These are phyloP conservation scores for Coemansia sp. DNA, from an alignment of 192 early-diverging fungal species.

Conservation along the genomic window DNA sequence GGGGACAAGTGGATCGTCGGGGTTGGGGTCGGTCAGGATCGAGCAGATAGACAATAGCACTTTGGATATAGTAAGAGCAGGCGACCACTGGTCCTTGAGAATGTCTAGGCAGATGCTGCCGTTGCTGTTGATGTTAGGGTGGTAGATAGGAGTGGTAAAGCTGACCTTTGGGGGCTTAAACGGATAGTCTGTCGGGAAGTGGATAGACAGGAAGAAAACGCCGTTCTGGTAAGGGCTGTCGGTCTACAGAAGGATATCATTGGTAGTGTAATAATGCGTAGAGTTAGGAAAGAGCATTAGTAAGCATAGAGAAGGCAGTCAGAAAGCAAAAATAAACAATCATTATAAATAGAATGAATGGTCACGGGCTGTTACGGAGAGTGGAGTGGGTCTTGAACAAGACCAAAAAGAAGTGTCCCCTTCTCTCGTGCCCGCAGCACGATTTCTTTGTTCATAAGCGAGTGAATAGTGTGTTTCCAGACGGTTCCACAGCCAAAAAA, in stretches of 20 bases:
- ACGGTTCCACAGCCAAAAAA: too few species aligned
- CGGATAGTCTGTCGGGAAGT: slow-evolving; percentile 97
- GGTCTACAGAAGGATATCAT: slow-evolving; percentile 49
- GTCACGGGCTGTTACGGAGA: too few species aligned
- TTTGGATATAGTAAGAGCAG: slow-evolving; percentile 98
- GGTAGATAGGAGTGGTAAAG: slow-evolving; percentile 97
- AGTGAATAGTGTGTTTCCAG: too few species aligned
- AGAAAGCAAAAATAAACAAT: too few species aligned
- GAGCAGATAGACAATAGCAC: slow-evolving; percentile 98
- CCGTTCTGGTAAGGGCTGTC: slow-evolving; percentile 93
- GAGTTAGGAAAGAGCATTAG: background rate
- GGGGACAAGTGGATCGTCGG: slow-evolving; percentile 95
- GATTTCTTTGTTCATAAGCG: too few species aligned
- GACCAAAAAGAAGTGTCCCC: too few species aligned
- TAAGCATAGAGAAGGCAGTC: background rate
- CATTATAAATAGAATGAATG: too few species aligned
- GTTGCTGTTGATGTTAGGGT: slow-evolving; percentile 99
- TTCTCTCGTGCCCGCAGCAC: too few species aligned
- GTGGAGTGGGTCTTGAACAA: too few species aligned
- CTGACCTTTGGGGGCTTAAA: slow-evolving; percentile 99
- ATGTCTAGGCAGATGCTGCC: slow-evolving; percentile 99
- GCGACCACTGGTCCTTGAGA: slow-evolving; percentile 98
- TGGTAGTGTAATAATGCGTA: background rate
- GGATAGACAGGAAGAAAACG: slow-evolving; percentile 96
- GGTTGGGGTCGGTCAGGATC: slow-evolving; percentile 97